A percentile compares a stretch with the other conserved stretches of the same genome.
phyloP scores from a whole-genome alignment of 75 land plant species.

The Selaginella moellendorffii region DNA sequence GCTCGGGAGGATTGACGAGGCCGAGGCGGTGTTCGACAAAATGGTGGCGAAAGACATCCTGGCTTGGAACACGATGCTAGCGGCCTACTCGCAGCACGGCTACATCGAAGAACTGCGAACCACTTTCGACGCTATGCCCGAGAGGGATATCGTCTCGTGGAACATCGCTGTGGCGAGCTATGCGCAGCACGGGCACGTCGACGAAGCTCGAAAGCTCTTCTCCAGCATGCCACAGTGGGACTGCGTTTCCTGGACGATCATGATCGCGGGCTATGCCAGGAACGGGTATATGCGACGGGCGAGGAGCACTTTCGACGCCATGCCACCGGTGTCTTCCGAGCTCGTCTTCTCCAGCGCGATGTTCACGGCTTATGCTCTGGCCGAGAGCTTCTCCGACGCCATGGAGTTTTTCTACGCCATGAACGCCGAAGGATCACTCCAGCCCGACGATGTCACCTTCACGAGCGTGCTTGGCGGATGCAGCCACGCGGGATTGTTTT shows the following conservation, averaged over 20 bases:
- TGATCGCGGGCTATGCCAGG: not conserved
- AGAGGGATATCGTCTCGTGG: not conserved
- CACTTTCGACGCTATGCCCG: not conserved
- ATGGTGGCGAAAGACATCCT: not conserved
- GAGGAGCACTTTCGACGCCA: too few species aligned
- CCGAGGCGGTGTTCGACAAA: not conserved
- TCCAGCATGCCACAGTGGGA: not conserved
- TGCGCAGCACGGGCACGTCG: not conserved
- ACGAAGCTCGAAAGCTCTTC: not conserved
- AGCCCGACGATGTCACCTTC: not conserved
- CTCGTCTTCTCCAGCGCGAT: too few species aligned
- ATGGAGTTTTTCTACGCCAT: not conserved
- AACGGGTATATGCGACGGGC: not conserved
- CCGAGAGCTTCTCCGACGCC: too few species aligned
- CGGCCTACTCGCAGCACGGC: not conserved
- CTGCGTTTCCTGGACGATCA: not conserved
- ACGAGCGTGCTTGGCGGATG: not conserved
- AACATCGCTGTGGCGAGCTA: not conserved
- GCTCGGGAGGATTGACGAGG: too few species aligned
- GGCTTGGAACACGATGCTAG: not conserved
- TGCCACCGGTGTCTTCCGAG: too few species aligned
- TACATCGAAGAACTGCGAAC: not conserved
- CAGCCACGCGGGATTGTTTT: not conserved
- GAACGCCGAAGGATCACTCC: not conserved
- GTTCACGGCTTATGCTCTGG: too few species aligned